Evolutionary conservation across 192 early-diverging fungal species (phyloP).

Genomic region (Chytriomyces sp.): DNA sequence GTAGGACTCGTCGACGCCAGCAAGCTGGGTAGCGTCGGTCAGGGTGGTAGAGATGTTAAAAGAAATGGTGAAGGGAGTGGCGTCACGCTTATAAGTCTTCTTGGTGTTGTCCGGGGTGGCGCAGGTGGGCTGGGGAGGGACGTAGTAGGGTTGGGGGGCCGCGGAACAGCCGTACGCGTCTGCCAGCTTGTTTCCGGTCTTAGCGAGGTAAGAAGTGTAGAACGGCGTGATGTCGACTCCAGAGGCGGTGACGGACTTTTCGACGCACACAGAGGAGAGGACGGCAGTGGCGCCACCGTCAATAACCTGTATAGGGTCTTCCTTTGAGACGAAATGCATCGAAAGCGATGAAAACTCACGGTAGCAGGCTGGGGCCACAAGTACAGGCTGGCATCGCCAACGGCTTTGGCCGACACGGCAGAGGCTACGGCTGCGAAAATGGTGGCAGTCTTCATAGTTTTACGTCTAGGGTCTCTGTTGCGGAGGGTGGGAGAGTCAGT

Average conservation of each 20-base stretch:
- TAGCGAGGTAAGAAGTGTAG: background rate
- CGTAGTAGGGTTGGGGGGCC: background rate
- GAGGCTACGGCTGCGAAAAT: background rate
- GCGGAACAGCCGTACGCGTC: background rate
- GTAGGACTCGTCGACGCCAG: constrained; percentile 10
- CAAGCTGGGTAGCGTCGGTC: background rate
- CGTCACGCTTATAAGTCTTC: background rate
- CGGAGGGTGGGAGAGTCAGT: no score
- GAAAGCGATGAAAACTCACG: background rate
- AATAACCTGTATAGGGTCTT: background rate
- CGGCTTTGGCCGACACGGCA: background rate
- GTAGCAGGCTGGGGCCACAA: background rate
- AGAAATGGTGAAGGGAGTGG: background rate
- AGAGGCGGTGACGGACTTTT: background rate
- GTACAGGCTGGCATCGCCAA: background rate
- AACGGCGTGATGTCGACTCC: background rate
- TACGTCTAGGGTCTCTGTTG: no score
- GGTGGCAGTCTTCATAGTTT: no score
- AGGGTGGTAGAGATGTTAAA: background rate
- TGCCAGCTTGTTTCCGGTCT: background rate
- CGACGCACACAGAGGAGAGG: background rate
- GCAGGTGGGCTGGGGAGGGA: background rate
- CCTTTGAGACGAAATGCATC: background rate
- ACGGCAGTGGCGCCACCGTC: background rate
- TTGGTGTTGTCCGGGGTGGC: background rate